Base-by-base conservation (phyloP, 257 asterid species). In the Gynochthodes officinalis region DNA sequence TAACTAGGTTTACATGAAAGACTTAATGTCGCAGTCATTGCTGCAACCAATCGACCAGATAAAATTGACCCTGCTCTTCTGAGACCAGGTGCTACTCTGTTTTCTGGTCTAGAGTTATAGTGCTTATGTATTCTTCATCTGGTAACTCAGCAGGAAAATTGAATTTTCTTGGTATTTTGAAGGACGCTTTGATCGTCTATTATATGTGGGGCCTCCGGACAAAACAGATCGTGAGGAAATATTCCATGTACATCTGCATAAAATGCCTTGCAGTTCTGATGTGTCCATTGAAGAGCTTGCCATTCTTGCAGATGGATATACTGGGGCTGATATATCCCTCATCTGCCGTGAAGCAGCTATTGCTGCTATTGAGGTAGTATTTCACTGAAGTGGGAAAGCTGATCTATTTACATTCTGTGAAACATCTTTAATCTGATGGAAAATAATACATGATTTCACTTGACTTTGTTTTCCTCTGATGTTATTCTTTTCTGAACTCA, bases 31-130 rank as follows among this genome's bases (percentile, higher is more conserved):
- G 91, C 96, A 55, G 95, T 91, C 54, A 86, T 91, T 78, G 98
- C 97, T 66, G 97, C 96, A 35, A 93, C 97, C 66, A 93, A 93
- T 78, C 85, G 98, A 74, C 97, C 98, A 52, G 96, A 91, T 81
- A 93, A 91, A 72, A 85, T 93, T 32, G 98, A 93, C 64, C 82
- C 89, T 73, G 97, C 97, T 33, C 97, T 93, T 78, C 87, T 93
- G 62, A 81, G 97, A 78, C 96, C 96, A 84, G 97, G 97, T 90
- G 67, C 30, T 32, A 78, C 68, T 54, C 28, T 16, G 23, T 49
- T 30, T 71, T 65, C 52, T 71, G n/a, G 69, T 50, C 70, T 61
- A 18, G 68, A 43, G 9, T 33, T 32, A 0, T 6, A 5, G 27
- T 46, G 60, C 30, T 30, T 49, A 43, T n/a, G 19, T 53, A 53